Base-by-base conservation (phyloP, 345 rosid genomes). In the Linum trigynum region DNA sequence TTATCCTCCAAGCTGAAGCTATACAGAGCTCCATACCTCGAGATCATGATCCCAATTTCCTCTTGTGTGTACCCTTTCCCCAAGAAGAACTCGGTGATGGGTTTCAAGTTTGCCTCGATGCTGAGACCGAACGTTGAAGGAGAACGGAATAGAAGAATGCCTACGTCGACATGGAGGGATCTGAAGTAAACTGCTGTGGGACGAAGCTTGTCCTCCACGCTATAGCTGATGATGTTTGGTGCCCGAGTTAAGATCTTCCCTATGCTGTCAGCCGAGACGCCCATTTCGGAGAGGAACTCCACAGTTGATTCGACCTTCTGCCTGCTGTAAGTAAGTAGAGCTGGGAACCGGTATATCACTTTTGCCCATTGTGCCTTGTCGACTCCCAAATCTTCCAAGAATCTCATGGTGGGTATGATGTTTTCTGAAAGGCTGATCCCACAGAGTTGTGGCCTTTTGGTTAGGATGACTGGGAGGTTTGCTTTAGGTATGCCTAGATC, bases 341-440 rank as follows among this genome's bases (percentile, higher is more conserved):
- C 89, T 1, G 96, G 96, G 73, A 81, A 87, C 16, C 96, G 95
- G 74, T 71, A 80, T 39, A 92, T 87, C 38, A 89, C 83, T 80
- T 85, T 89, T 15, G 96, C 96, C 98, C 98, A 92, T 16, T 73
- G 82, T 62, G 64, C 81, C 85, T 89, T 85, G 72, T 92, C 92
- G 14, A 92, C 80, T 0, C 96, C 98, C 65, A 92, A 62, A 4
- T 78, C 73, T 78, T 92, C 98, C 7, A 89, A 80, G 57, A 82
- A 84, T 39, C 65, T 58, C 98, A 87, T 89, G 35, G 96, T 87
- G 4, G 98, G 98, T 60, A 76, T 85, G 32, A 92, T 75, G 62
- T 92, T 89, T 9, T 85, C 88, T 0, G 86, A 71, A 9, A 92
- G 73, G 75, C 98, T 92, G 38, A 89, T 84, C 67, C 96, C 98